Conservation (phyloP, 495 filamentous ascomycete genomes). For the Sordaria brevicollis region DNA sequence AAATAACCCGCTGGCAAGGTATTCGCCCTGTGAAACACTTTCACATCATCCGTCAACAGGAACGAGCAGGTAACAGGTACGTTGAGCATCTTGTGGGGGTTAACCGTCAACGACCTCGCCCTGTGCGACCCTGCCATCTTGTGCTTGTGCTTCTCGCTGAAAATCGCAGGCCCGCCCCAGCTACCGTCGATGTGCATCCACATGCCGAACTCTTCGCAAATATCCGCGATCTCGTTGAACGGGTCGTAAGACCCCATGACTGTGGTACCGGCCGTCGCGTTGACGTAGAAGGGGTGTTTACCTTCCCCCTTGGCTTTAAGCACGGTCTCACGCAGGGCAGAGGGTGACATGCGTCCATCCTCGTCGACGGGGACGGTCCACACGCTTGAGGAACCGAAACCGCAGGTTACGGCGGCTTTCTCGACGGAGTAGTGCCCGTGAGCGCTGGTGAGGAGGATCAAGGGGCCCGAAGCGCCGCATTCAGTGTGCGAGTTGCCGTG, state of each 20-base stretch:
- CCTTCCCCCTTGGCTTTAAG: constrained; percentile 47
- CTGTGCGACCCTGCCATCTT: constrained; percentile 60
- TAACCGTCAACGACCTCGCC: constrained; percentile 73
- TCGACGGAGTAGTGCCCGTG: constrained; percentile 94
- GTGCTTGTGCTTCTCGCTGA: constrained; percentile 52
- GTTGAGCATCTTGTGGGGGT: constrained; percentile 96
- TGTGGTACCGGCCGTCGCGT: constrained; percentile 90
- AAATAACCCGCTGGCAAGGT: constrained; percentile 81
- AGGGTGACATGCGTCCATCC: constrained; percentile 58
- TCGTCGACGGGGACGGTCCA: constrained; percentile 65
- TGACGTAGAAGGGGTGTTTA: constrained; percentile 84
- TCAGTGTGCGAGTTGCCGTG: constrained; percentile 45
- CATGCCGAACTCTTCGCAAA: constrained; percentile 61
- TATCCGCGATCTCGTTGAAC: constrained; percentile 54
- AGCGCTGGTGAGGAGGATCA: constrained; percentile 78
- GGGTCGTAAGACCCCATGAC: constrained; percentile 87
- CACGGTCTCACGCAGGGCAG: constrained; percentile 52
- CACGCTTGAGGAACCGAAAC: constrained; percentile 66
- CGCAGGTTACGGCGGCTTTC: constrained; percentile 80
- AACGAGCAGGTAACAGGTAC: constrained; percentile 87
- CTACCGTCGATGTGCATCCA: constrained; percentile 90
- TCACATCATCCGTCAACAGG: constrained; percentile 65
- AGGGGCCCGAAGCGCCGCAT: constrained; percentile 37
- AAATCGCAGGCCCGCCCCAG: constrained; percentile 81
- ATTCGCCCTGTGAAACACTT: constrained; percentile 68